Base-by-base conservation (phyloP, 1,284 basidiomycete species). In the Paramarasmius palmivorus region DNA sequence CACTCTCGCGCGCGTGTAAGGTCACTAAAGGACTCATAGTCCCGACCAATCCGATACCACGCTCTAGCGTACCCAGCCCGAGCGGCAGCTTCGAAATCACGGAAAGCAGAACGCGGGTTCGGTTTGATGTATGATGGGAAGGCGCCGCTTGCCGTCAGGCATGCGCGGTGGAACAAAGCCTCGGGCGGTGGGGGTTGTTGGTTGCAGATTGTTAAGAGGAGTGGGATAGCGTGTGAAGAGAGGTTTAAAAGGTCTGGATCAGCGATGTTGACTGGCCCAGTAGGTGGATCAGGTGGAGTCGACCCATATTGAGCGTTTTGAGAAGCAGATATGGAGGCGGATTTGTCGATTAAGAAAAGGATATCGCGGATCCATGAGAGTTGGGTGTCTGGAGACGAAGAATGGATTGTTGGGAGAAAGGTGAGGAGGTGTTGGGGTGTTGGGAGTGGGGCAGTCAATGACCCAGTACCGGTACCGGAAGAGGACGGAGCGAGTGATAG, bases 11-110 rank as follows among this genome's bases (percentile, higher is more conserved):
- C 93, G 36, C 88, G 82, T 0, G 68, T 57, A 1, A 79, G 54
- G 67, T 96, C 92, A 22, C 83, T 84, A 56, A 95, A 93, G 50
- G 83, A 85, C 73, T 98, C 95, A 66, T 98, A 97, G 62, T 97
- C 95, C 25, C 89, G 75, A 0, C 93, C 95, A 2, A 97, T 82
- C 42, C 88, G 79, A 72, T 94, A 97, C 95, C 95, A 98, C 0
- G 90, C 89, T 22, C 80, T 73, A 9, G 76, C 70, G 59, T 84
- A 87, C 0, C 93, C 93, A 2, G 77, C 80, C 35, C 90, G 78
- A 0, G 93, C 93, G 1, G 91, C 83, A 2, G 74, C 71, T 66
- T 95, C 93, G 65, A 93, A 96, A 66, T 95, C 93, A 42, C 90
- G 79, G 72, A 98, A 98, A 1, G 95, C 93, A 3, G 81, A 68